Base-by-base conservation (phyloP, 768 basidiomycete genomes). In the Gloeophyllum trabeum region DNA sequence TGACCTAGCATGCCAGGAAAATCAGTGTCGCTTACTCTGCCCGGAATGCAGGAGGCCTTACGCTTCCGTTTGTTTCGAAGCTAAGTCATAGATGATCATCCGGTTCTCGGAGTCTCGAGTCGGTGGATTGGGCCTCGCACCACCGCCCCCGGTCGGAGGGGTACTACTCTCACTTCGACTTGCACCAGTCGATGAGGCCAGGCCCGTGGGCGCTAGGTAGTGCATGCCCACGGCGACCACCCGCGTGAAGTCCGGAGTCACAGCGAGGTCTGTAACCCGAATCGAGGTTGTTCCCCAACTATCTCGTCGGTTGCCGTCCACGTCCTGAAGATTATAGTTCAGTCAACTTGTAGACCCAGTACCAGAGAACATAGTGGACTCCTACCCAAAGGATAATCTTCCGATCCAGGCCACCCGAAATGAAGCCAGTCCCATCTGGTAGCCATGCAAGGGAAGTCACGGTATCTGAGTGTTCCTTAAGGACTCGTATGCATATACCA, bases 371-470 rank as follows among this genome's bases (percentile, higher is more conserved):
- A 38, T 18, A 44, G 16, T 40, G 13, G 42, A 32, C 24, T 56
- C 75, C 38, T 61, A 90, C 91, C 90, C 90, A 93, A 44, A 81
- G 74, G 35, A 81, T 71, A 45, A 88, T 79, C 60, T 78, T 82
- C 47, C 80, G 76, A 59, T 97, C 94, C 54, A 94, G 67, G 34
- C 84, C 84, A 39, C 81, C 83, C 7, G 91, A 93, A 50, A 96
- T 74, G 57, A 98, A 96, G 5, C 88, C 90, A 18, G 78, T 77
- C 24, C 83, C 83, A 57, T 96, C 86, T 16, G 90, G 85, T 30
- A 91, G 65, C 89, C 91, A 97, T 23, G 76, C 73, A 25, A 97
- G 70, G 2, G 89, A 78, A 14, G 87, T 87, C 41, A 98, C 87
- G 2, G 80, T 79, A 45, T 97, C 90, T 30, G 64, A 63, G 58